phyloP scores from a whole-genome alignment of 2,329 filamentous ascomycete species.

The Periconia sp. region DNA sequence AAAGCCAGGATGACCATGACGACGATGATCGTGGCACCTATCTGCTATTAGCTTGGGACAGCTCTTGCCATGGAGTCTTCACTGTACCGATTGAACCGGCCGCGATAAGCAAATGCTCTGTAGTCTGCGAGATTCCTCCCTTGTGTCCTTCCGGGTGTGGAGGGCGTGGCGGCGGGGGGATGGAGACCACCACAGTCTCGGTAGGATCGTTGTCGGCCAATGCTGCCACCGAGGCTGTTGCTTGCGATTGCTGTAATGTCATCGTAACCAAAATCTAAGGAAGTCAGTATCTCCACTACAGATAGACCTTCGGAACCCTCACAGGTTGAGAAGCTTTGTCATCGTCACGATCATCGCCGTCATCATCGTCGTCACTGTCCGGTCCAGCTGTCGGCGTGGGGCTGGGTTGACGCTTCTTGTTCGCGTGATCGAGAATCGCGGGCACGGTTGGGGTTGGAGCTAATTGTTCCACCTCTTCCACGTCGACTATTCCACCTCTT shows the following conservation, averaged over 20 bases:
- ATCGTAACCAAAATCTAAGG: constrained; percentile 31
- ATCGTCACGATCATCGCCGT: constrained; percentile 21
- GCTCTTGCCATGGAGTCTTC: background rate
- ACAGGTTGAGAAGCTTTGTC: constrained; percentile 26
- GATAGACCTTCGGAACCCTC: constrained; percentile 11
- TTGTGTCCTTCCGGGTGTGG: constrained; percentile 19
- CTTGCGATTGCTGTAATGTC: constrained; percentile 20
- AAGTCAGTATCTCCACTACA: constrained; percentile 17
- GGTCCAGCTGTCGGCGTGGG: background rate
- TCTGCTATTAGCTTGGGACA: constrained; percentile 16
- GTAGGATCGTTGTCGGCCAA: constrained; percentile 30
- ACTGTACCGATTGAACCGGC: constrained; percentile 47
- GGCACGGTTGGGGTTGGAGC: constrained; percentile 27
- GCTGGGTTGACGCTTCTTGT: constrained; percentile 18
- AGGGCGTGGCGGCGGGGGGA: constrained; percentile 24
- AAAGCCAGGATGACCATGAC: constrained; percentile 44
- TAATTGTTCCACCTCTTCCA: constrained; percentile 14
- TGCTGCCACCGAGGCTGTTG: constrained; percentile 17
- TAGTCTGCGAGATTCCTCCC: constrained; percentile 42
- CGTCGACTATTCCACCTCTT: constrained; percentile 21
- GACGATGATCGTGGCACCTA: constrained; percentile 47
- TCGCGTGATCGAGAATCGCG: constrained; percentile 18
- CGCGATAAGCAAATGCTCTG: constrained; percentile 48
- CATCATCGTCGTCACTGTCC: constrained; percentile 2
- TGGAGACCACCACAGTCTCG: constrained; percentile 31